Percentiles rank a stretch among this genome's conserved stretches.
phyloP scores from a whole-genome alignment of 306 rosid genomes.

The Amphicarpaea edgeworthii region DNA sequence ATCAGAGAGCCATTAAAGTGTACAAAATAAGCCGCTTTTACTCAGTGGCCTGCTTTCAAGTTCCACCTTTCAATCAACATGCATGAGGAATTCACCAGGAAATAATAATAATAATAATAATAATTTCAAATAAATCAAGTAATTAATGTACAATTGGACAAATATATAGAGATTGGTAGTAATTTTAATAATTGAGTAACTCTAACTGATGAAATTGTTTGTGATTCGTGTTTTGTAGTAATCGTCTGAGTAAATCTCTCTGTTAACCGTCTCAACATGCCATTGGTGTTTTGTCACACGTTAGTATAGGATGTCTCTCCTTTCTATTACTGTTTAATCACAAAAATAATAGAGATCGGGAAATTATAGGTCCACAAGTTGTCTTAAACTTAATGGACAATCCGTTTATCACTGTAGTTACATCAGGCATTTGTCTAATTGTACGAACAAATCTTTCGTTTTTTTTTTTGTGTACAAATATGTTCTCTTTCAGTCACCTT shows the following conservation, averaged over 20 bases:
- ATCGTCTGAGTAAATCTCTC: too few species aligned
- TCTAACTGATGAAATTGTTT: too few species aligned
- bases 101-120: not conserved
- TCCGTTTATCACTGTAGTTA: slow-evolving; percentile 28
- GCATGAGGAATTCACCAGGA: slow-evolving; percentile 13
- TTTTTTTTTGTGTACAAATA: slow-evolving; percentile 31
- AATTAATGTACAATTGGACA: slow-evolving; percentile 25
- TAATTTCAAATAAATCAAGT: slow-evolving; percentile 9
- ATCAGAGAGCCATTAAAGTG: slow-evolving; percentile 39
- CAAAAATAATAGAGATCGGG: not conserved
- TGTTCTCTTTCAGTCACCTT: slow-evolving; percentile 19
- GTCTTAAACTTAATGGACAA: slow-evolving; percentile 34
- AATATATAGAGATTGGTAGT: not conserved
- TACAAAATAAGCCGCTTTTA: slow-evolving; percentile 55
- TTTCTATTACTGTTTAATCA: too few species aligned
- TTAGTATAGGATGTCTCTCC: too few species aligned
- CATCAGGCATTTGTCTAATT: slow-evolving; percentile 38
- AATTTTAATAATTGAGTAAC: too few species aligned
- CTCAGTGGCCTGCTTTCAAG: slow-evolving; percentile 23
- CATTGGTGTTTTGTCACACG: too few species aligned
- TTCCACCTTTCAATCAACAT: slow-evolving; percentile 41
- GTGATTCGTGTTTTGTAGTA: too few species aligned
- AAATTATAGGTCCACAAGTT: slow-evolving; percentile 32
- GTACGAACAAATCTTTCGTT: slow-evolving; percentile 29
- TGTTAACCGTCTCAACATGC: too few species aligned